Percentiles rank a stretch among this genome's conserved stretches.
Evolutionary conservation across 192 early-diverging fungal species (phyloP).

Genomic region (Coemansia umbellata): DNA sequence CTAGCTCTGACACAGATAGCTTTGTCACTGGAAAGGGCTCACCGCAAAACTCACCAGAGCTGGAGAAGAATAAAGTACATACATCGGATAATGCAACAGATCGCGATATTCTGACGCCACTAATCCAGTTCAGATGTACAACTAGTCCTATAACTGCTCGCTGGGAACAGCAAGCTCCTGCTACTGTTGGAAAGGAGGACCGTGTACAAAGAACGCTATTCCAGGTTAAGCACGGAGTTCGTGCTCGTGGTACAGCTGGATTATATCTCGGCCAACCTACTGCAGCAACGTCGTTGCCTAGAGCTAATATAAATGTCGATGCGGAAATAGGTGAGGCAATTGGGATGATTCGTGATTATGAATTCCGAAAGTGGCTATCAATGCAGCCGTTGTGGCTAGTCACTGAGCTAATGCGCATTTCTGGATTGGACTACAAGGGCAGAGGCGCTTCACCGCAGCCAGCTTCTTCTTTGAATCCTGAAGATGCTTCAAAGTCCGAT

Average conservation of each 20-base stretch:
- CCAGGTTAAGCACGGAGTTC: conserved; percentile 22
- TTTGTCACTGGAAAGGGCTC: conserved; percentile 11
- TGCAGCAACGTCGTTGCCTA: background rate
- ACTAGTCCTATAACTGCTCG: conserved; percentile 32
- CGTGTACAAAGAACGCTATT: conserved; percentile 10
- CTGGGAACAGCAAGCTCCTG: conserved; percentile 13
- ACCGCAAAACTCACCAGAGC: background rate
- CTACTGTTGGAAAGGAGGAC: background rate
- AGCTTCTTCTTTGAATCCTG: background rate
- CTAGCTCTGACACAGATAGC: background rate
- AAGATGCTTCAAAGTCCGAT: background rate
- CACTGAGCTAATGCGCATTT: conserved; percentile 10
- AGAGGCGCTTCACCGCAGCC: background rate
- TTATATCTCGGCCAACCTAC: conserved; percentile 9
- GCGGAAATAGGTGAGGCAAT: conserved; percentile 24
- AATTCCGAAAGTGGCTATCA: conserved; percentile 44
- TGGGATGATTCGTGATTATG: conserved; percentile 36
- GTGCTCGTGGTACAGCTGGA: conserved; percentile 12
- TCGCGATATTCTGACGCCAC: conserved; percentile 7
- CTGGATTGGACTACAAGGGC: conserved; percentile 4
- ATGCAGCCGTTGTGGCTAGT: conserved; percentile 51
- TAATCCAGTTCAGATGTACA: conserved; percentile 23
- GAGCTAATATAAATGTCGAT: conserved; percentile 19
- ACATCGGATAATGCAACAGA: background rate
- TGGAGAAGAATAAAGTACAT: background rate